Evolutionary conservation across 2,329 filamentous ascomycete genomes (phyloP).

Genomic region (Sphaerostilbella broomeana): DNA sequence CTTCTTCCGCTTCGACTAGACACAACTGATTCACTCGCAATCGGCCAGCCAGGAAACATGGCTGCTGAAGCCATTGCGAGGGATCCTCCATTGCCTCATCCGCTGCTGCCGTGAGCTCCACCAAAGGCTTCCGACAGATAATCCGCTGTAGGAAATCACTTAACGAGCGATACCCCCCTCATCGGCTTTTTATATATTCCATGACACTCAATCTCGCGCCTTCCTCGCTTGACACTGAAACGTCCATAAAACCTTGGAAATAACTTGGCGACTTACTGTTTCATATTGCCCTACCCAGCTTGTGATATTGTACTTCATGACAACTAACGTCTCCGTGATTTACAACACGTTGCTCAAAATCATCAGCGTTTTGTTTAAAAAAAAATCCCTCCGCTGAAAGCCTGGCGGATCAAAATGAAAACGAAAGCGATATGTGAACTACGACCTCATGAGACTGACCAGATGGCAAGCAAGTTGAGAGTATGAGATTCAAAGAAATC

Average conservation of each 20-base stretch:
- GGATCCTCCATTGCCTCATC: constrained; percentile 57
- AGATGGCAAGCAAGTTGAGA: no score
- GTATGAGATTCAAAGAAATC: no score
- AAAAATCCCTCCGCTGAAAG: constrained; percentile 58
- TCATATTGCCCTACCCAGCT: constrained; percentile 57
- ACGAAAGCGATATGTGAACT: no score
- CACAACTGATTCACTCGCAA: constrained; percentile 34
- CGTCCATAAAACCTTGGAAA: background rate
- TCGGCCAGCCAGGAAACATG: constrained; percentile 36
- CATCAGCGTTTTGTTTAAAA: constrained; percentile 56
- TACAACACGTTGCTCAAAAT: constrained; percentile 55
- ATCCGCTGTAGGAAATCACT: constrained; percentile 54
- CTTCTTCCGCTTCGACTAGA: constrained; percentile 20
- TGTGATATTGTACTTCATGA: constrained; percentile 56
- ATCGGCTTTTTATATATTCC: no score
- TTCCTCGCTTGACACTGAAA: no score
- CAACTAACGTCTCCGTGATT: constrained; percentile 45
- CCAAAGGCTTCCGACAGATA: constrained; percentile 51
- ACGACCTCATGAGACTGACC: no score
- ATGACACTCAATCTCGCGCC: no score
- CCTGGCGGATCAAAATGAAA: constrained; percentile 55
- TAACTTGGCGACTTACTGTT: constrained; percentile 35
- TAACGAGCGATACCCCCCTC: background rate
- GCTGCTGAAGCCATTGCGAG: constrained; percentile 40
- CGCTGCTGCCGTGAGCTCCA: constrained; percentile 39